Percentiles rank a stretch among this genome's conserved stretches.
These are phyloP conservation scores for Aspergillus homomorphus DNA, from an alignment of 495 filamentous ascomycete species.

Conservation along the genomic window DNA sequence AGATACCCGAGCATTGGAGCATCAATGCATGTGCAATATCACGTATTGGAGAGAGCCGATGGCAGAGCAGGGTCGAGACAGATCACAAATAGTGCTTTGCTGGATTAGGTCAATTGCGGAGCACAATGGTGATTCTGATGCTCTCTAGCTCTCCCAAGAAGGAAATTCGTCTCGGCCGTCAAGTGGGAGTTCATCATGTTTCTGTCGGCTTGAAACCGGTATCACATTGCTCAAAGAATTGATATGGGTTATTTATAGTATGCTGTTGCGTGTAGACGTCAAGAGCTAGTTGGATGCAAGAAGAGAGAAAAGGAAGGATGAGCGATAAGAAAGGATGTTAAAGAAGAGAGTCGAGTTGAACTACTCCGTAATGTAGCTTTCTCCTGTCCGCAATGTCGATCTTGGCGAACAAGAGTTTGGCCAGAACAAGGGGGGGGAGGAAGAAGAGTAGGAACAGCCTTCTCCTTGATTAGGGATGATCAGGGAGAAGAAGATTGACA, in stretches of 20 bases:
- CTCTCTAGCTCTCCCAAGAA: not conserved
- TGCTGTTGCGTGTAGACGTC: not conserved
- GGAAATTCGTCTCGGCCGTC: not conserved
- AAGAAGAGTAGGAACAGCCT: not conserved
- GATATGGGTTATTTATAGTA: not conserved
- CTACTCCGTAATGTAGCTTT: no score
- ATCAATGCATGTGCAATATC: not conserved
- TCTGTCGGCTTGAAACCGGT: not conserved
- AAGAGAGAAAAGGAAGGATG: not conserved
- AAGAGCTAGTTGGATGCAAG: not conserved
- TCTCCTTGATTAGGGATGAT: no score
- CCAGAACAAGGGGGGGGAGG: not conserved
- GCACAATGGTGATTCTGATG: not conserved
- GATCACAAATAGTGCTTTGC: not conserved
- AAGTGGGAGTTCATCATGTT: not conserved
- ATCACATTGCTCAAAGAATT: not conserved
- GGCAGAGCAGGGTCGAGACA: not conserved
- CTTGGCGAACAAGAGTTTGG: not conserved
- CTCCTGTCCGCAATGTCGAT: not conserved
- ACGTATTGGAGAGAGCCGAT: not conserved
- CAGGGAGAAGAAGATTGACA: not conserved
- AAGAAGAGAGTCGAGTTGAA: not conserved
- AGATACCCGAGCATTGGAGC: not conserved
- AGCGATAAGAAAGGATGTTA: not conserved
- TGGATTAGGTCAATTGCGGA: not conserved